Conservation (phyloP, 2,329 filamentous ascomycete species). For the Cryphonectria nitschkei region DNA sequence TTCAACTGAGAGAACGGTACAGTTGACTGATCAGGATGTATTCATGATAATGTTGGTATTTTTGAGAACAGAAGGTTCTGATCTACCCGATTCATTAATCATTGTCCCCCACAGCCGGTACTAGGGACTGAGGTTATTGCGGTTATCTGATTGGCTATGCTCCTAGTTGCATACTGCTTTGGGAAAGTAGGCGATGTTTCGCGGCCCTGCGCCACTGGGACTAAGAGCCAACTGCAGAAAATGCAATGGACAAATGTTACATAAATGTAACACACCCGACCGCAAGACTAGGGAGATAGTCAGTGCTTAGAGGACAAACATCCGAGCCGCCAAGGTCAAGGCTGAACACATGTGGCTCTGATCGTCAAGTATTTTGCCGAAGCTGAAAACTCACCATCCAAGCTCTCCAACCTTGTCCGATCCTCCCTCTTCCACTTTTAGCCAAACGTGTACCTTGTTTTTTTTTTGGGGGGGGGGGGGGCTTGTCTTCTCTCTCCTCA, state of each 20-base stretch:
- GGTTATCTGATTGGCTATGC: background rate
- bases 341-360: background rate
- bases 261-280: background rate
- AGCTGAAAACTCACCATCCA: background rate
- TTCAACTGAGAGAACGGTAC: background rate
- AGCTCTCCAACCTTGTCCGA: no score
- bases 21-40: no score
- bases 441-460: background rate
- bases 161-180: background rate
- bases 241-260: background rate
- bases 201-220: background rate
- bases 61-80: background rate
- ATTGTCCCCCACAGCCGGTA: background rate
- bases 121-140: background rate
- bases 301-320: background rate
- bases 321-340: background rate
- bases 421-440: background rate
- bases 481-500: no score
- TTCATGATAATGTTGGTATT: background rate
- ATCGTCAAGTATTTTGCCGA: background rate
- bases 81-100: background rate
- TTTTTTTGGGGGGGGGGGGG: no score
- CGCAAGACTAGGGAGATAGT: background rate
- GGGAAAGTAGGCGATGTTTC: background rate
- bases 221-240: slow-evolving; percentile 9